phyloP scores from a whole-genome alignment of 1,284 basidiomycete species.

The Fomitiporia mediterranea region DNA sequence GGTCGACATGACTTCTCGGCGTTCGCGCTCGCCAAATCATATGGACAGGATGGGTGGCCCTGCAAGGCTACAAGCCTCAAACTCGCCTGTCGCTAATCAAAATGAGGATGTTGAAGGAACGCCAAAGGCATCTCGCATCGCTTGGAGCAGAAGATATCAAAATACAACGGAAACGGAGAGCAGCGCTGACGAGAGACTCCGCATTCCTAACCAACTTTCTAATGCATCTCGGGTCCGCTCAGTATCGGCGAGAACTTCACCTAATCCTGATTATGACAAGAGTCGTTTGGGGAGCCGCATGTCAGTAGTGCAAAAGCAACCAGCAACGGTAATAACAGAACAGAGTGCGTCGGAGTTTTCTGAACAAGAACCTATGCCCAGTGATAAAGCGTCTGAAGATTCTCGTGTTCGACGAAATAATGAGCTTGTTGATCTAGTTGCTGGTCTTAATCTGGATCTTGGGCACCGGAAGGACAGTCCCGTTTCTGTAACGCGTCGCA shows the following conservation, averaged over 20 bases:
- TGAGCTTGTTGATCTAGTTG: conserved; percentile 16
- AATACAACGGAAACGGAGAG: not conserved
- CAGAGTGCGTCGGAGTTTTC: not conserved
- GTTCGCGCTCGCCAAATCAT: not conserved
- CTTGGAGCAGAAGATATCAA: not conserved
- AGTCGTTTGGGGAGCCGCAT: too few species aligned
- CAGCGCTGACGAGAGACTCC: conserved; percentile 4
- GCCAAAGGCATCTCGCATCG: conserved; percentile 6
- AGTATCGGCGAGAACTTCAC: not conserved
- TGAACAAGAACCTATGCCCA: not conserved
- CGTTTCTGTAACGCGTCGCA: not conserved
- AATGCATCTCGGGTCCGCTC: not conserved
- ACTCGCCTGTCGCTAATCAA: not conserved
- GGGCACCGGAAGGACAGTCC: not conserved
- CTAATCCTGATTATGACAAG: not conserved
- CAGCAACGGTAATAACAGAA: not conserved
- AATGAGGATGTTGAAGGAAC: conserved; percentile 4
- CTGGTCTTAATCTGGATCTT: conserved; percentile 9
- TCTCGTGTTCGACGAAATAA: conserved; percentile 13
- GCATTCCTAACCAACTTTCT: not conserved
- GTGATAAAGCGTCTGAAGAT: conserved; percentile 3
- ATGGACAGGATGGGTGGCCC: not conserved
- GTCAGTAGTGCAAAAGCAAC: not conserved
- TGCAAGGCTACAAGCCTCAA: not conserved
- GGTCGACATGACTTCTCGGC: not conserved